Conservation (phyloP, 2,329 filamentous ascomycete species). For the Leptographium galeiforme region DNA sequence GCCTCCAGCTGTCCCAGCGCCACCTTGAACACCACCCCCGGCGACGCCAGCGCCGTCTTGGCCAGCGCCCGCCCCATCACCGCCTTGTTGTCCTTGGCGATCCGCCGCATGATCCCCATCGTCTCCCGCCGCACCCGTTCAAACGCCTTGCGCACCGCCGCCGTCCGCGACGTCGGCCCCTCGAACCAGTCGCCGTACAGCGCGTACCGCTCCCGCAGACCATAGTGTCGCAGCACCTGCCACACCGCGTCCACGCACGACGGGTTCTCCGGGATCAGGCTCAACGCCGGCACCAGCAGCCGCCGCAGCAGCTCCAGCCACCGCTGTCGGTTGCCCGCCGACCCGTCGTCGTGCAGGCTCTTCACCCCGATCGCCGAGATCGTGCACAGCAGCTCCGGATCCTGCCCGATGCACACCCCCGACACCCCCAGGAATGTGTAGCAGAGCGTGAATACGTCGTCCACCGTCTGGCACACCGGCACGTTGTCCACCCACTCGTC, state of each 20-base stretch:
- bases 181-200: constrained; percentile 92
- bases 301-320: constrained; percentile 80
- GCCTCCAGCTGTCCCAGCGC: constrained; percentile 84
- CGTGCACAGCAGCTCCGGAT: constrained; percentile 64
- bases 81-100: constrained; percentile 75
- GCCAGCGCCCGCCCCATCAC: constrained; percentile 80
- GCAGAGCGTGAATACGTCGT: constrained; percentile 82
- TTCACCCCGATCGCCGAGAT: constrained; percentile 72
- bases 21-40: constrained; percentile 80
- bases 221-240: constrained; percentile 66
- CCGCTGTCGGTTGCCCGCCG: constrained; percentile 54
- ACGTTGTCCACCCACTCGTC: constrained; percentile 94
- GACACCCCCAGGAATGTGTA: constrained; percentile 72
- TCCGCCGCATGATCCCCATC: constrained; percentile 71
- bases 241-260: constrained; percentile 78
- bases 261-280: constrained; percentile 73
- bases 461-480: constrained; percentile 76
- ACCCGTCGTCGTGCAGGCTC: constrained; percentile 58
- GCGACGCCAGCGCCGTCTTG: constrained; percentile 83
- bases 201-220: constrained; percentile 63
- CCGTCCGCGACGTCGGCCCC: constrained; percentile 60
- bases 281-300: constrained; percentile 76
- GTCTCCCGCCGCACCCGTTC: constrained; percentile 66
- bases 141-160: constrained; percentile 69
- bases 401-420: constrained; percentile 79